Base-by-base conservation (phyloP, 129 eudicot species). In the Tanacetum coccineum region DNA sequence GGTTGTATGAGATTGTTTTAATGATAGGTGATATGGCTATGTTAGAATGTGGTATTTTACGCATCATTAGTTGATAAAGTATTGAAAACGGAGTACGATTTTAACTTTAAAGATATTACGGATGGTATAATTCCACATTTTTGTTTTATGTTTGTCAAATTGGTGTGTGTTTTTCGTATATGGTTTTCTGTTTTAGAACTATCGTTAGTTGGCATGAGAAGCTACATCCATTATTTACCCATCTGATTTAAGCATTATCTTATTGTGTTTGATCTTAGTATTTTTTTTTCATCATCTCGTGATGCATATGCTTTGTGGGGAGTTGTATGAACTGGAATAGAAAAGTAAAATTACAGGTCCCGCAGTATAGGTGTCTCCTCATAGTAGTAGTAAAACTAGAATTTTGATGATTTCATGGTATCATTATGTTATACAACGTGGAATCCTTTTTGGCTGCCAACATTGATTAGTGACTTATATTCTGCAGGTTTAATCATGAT, bases 401-500 rank as follows among this genome's bases (percentile, higher is more conserved):
- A 40, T 15, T 40, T 18, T 55, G 40, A 15, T 42, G 40, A 22
- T 42, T 21, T 69, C 39, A 69, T 46, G 48, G 13, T 47, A 56
- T 58, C 32, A 70, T 44, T 71, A 6, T 50, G 60, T 62, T 56
- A 62, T 48, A 59, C 67, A 18, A 44, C 42, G 56, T 13, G 21
- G 74, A 70, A 12, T 70, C 22, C 22, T 57, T 28, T 55, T 49
- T 18, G 56, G 67, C 49, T 40, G 62, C 68, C 57, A 20, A 20
- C 53, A 46, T 10, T 76, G 50, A 76, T 54, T 13, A 45, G 12
- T 71, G 59, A 67, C 56, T 67, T 56, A 59, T 58, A 14, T 68
- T 7, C 17, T 81, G 76, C 93, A 89, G 96, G 82, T 6, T 73
- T 40, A 72, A 69, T 11, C 47, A 77, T 70, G 78, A 67, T 81